phyloP scores from a whole-genome alignment of 164 flowering plant genomes.

The Buxus sempervirens region DNA sequence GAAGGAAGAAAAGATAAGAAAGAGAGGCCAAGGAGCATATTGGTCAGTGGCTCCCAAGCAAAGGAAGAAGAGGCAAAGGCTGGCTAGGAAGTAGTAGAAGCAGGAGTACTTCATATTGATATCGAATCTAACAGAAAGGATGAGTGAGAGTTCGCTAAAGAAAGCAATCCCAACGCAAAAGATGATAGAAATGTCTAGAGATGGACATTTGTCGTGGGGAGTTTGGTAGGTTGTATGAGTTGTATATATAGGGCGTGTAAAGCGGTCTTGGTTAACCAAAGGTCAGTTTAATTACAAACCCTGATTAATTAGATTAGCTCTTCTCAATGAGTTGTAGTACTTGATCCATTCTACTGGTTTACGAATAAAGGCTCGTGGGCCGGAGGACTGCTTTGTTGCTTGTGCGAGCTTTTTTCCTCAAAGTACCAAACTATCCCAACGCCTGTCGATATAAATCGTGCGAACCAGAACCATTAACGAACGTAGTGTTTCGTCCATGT shows the following conservation, averaged over 20 bases:
- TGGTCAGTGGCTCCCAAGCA: conserved; percentile 19
- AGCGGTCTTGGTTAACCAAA: conserved; percentile 6
- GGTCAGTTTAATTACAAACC: conserved; percentile 26
- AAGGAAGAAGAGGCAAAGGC: conserved; percentile 24
- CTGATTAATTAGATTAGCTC: conserved; percentile 10
- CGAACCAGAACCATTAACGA: too few species aligned
- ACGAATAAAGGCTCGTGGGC: too few species aligned
- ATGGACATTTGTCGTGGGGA: conserved; percentile 11
- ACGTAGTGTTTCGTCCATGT: too few species aligned
- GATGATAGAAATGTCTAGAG: conserved; percentile 13
- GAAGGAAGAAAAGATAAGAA: conserved; percentile 16
- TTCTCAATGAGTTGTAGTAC: not conserved
- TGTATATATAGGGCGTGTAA: conserved; percentile 30
- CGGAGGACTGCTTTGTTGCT: too few species aligned
- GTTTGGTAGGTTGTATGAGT: conserved; percentile 13
- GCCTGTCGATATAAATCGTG: too few species aligned
- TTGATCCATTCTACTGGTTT: not conserved
- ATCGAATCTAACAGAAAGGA: not conserved
- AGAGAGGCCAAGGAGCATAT: conserved; percentile 19
- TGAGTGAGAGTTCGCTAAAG: too few species aligned
- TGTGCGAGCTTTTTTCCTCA: too few species aligned
- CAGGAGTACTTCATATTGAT: conserved; percentile 24
- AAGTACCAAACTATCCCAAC: too few species aligned
- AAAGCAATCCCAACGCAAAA: not conserved
- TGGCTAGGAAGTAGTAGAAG: conserved; percentile 11